phyloP scores from a whole-genome alignment of 257 asterid genomes.

The Eucommia ulmoides region DNA sequence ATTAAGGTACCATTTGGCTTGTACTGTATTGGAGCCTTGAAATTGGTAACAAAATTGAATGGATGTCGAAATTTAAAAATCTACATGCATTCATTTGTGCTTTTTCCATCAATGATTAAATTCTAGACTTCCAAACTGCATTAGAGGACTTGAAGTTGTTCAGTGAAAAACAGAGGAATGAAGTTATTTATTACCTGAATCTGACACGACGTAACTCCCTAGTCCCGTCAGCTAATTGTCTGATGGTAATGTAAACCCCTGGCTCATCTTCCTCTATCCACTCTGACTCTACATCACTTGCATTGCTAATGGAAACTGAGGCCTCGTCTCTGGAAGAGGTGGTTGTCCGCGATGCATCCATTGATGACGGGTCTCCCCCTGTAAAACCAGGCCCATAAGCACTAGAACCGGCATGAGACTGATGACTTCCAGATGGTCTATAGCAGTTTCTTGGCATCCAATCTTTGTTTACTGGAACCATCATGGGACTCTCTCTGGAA shows the following conservation, averaged over 20 bases:
- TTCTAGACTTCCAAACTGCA: too few relatives aligned
- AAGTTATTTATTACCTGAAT: constrained; percentile 48
- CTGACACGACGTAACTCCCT: constrained; percentile 93
- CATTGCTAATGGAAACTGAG: constrained; percentile 84
- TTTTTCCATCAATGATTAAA: too few relatives aligned
- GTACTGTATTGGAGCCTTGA: too few relatives aligned
- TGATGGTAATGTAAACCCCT: constrained; percentile 83
- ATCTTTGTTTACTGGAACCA: constrained; percentile 68
- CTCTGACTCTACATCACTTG: constrained; percentile 82
- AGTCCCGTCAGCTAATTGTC: constrained; percentile 78
- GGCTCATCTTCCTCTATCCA: constrained; percentile 96
- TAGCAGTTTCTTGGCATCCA: constrained; percentile 42
- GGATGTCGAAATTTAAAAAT: too few relatives aligned
- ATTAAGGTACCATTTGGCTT: too few relatives aligned
- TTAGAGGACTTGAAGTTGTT: too few relatives aligned
- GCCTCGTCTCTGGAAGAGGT: constrained; percentile 80
- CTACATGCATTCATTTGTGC: too few relatives aligned
- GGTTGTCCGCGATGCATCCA: constrained; percentile 83
- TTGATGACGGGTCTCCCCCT: constrained; percentile 34
- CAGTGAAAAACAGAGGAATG: too few relatives aligned
- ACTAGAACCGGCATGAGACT: constrained; percentile 33
- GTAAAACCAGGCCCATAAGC: constrained; percentile 20
- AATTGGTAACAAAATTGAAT: too few relatives aligned
- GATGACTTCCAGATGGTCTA: constrained; percentile 25
- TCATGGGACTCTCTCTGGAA: constrained; percentile 63